Base-by-base conservation (phyloP, 2,329 filamentous ascomycete genomes). In the Fusarium bulbicola region DNA sequence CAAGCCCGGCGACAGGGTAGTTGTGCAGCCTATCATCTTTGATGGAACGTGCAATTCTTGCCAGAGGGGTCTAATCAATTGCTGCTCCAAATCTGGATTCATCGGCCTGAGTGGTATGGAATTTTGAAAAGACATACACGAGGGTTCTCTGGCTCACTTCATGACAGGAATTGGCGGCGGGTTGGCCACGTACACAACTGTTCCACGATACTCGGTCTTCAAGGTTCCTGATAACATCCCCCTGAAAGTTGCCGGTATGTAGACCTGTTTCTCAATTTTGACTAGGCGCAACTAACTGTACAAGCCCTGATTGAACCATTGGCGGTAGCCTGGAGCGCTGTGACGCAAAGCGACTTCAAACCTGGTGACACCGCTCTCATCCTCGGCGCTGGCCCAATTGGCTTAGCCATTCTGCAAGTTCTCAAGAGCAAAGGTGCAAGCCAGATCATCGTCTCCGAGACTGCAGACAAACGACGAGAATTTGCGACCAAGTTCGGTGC, bases 91-190 rank as follows among this genome's bases (percentile, higher is more conserved):
- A 5, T 53, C 49, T 6, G 49, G 49, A 21, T 37, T 53, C 14
- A 53, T 53, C 8, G 49, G 49, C 6, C 9, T 53, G 2, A 53
- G 49, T 37, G 49, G 49, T 53, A 37, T 15, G 18, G 4, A 26
- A 26, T 26, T 26, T 26, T 26, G 26, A 26, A 26, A 2, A 5
- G 16, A 21, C 12, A 24, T 34, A 24, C 16, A 26, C 5, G 13
- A 8, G 3, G 24, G 6, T 12, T 10, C 6, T 2, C 0, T 5
- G 18, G 6, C 34, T 53, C 9, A 53, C 49, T 4, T 6, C 7
- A 9, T 21, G 0, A 16, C 6, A 53, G 49, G 49, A 8, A 53
- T 53, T 20, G 49, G 49, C 5, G 34, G 49, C 0, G 49, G 49
- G 2, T 12, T 53, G 24, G 49, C 49, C 12, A 21, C 26, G 13